Evolutionary conservation across 2,329 filamentous ascomycete species (phyloP), one percentile per base, ranked within the genome.

Genomic region (Curvularia sp.): DNA sequence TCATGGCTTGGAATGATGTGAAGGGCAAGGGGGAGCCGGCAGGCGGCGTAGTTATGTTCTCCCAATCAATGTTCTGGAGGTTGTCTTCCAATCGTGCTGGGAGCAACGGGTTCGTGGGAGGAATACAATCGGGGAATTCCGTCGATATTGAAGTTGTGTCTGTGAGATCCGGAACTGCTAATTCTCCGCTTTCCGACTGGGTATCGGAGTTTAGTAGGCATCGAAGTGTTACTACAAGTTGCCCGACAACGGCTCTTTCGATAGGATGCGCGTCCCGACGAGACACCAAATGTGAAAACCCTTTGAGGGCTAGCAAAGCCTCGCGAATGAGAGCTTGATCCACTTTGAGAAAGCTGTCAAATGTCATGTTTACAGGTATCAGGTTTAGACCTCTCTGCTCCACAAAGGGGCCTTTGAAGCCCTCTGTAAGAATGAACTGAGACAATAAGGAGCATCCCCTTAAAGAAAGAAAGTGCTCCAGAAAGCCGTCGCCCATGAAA

Each of bases 361-460:
- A 60, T 18, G 53, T 42, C 9, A 31, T 41, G 42, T 63, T 57
- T 22, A 67, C 48, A 13, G 42, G 46, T 35, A 44, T 47, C 5
- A 33, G 51, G 26, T 59, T 31, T 30, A 67, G 31, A 12, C 57
- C 51, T 13, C 46, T 57, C 5, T 61, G 39, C 3, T 64, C 50
- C 1, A 58, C 51, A 33, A 70, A 70, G 12, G 47, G 53, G 6
- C 67, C 67, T 15, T 55, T 26, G 5, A 69, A 54, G 0, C 53
- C 46, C 30, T 64, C n/a, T 4, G 20, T 31, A 6, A 64, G 24
- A 22, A 71, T 69, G 8, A 63, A 42, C 41, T 67, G 60, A 13
- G 67, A 63, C 0, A 70, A 52, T 12, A 70, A 22, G 18, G 62
- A 55, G 41, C 66, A 69, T 12, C 67, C 67, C 15, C 68, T 57